Base-by-base conservation (phyloP, 768 basidiomycete genomes). In the Mrakia frigida region DNA sequence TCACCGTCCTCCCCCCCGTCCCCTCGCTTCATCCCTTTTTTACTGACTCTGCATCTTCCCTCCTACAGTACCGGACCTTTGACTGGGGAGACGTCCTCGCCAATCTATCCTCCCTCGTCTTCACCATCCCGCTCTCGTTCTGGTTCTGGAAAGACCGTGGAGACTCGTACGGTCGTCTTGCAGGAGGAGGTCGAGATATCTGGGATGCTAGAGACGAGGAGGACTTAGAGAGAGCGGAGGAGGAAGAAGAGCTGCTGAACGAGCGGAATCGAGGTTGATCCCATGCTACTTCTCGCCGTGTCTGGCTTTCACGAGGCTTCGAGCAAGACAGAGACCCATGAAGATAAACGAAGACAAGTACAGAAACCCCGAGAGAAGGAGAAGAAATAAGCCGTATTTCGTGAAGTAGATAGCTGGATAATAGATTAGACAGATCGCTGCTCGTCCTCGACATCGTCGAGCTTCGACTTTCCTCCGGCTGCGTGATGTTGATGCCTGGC, bases 61-160 rank as follows among this genome's bases (percentile, higher is more conserved):
- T 6, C 21, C n/a, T n/a, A n/a, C 25, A 68, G 65, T 68, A 39
- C 25, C 65, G 65, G 6, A 68, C 35, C 21, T 68, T 68, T 39
- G 65, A 68, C 37, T 39, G 37, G 37, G 4, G 4, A 4, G 65
- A 68, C 39, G 23, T 68, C 25, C 18, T 68, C 21, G 35, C 65
- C 18, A 68, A 68, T 39, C 65, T 68, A 0, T 35, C 65, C 11
- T 4, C 21, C 11, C 65, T 68, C 6, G 4, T 68, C 21, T 3
- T 68, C 35, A 68, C 65, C 35, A 43, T 68, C 37, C 65, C 65
- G 33, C 25, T 35, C 23, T 68, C 65, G 18, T 18, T 68, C 23
- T 68, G 65, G 65, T 68, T 68, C 65, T 68, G 65, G 65, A 18
- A 9, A 10, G n/a, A n/a, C 23, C 65, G 65, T 23, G 56, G 28